Conservation (phyloP, 345 rosid species). For the Ailanthus altissimus region DNA sequence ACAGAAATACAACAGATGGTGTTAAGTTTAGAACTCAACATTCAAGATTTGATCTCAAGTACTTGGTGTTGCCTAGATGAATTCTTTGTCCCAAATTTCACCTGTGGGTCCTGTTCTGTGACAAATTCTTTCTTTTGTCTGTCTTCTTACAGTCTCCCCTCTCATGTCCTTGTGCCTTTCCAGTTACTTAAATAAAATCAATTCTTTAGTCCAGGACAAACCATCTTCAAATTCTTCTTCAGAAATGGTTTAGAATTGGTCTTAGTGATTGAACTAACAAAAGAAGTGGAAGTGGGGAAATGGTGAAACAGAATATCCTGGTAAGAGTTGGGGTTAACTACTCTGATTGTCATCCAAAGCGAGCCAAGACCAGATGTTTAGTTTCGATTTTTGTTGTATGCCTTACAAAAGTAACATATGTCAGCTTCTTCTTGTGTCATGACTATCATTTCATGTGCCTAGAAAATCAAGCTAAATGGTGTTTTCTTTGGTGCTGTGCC, state of each 20-base stretch:
- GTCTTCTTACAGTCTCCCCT: neutral
- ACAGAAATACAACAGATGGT: no score
- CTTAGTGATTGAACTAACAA: no score
- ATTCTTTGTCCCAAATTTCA: neutral
- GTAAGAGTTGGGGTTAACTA: no score
- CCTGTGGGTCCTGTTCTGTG: neutral
- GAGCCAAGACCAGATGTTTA: constrained; percentile 8
- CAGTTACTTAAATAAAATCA: neutral
- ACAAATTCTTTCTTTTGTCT: neutral
- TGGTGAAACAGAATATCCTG: no score
- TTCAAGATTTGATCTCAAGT: neutral
- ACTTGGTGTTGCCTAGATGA: neutral
- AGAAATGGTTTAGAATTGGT: neutral
- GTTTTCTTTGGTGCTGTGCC: neutral
- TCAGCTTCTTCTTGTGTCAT: constrained; percentile 4
- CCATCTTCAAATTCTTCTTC: neutral
- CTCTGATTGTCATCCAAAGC: neutral
- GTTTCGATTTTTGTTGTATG: neutral
- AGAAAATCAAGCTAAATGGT: neutral
- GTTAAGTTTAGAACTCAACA: neutral
- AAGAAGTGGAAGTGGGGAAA: no score
- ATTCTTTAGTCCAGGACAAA: neutral
- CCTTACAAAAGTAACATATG: neutral
- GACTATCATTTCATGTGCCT: neutral
- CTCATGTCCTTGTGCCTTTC: neutral